Conservation (phyloP, 345 rosid genomes). For the Populus deltoides region DNA sequence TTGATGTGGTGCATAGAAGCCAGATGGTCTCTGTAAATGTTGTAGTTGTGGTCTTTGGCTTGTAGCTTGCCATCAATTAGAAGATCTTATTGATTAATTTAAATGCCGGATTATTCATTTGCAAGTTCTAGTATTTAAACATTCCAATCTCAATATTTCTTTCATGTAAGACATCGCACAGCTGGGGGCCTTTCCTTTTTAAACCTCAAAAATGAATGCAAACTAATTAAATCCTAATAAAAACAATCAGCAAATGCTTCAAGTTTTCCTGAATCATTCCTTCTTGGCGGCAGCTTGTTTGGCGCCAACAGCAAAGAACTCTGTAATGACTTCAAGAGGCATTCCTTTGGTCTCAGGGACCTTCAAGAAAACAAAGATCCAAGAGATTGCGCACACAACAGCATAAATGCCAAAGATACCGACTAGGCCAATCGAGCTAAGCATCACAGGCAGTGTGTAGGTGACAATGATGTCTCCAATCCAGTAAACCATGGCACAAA, state of each 20-base stretch:
- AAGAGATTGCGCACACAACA: slow-evolving; percentile 67
- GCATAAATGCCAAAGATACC: slow-evolving; percentile 81
- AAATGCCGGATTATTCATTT: not conserved
- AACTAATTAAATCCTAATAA: not conserved
- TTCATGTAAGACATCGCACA: too few species aligned
- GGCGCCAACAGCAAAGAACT: slow-evolving; percentile 92
- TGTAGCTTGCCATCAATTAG: not conserved
- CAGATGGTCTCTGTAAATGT: not conserved
- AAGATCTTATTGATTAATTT: not conserved
- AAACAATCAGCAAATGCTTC: not conserved
- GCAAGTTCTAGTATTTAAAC: not conserved
- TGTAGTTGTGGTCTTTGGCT: not conserved
- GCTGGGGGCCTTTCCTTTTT: too few species aligned
- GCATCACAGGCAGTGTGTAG: slow-evolving; percentile 84
- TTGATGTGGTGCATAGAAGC: not conserved
- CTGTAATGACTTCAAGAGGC: slow-evolving; percentile 97
- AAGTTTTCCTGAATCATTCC: slow-evolving; percentile 22
- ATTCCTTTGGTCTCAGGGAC: slow-evolving; percentile 98
- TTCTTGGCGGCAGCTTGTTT: slow-evolving; percentile 48
- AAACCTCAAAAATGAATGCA: too few species aligned
- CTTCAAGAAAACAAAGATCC: slow-evolving; percentile 80
- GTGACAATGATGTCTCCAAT: slow-evolving; percentile 79
- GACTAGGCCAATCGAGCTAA: slow-evolving; percentile 65
- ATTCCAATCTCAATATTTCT: too few species aligned
- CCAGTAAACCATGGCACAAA: slow-evolving; percentile 88